Evolutionary conservation across 805 yeast genomes (phyloP), one percentile per base, ranked within the genome.

Genomic region (Myxozyma vanderwaltii): DNA sequence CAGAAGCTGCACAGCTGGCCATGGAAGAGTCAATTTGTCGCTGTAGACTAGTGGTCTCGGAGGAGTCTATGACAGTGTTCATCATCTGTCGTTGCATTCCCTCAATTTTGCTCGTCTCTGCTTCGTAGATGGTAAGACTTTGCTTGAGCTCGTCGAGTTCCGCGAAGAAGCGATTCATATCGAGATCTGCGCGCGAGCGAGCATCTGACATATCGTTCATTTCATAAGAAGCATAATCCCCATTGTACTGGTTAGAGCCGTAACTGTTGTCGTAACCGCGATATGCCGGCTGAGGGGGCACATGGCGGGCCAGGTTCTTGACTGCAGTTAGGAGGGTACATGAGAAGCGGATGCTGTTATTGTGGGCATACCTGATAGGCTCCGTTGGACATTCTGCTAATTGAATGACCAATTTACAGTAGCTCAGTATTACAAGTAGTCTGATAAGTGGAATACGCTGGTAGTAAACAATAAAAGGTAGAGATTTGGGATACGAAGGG

Each of bases 91-190:
- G 39, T 21, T 49, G 60, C 40, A 50, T 26, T 15, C 41, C 56
- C 24, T 36, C 56, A 33, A 56, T 33, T 41, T 39, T 31, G 26
- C 40, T 46, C 17, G 41, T 31, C 24, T 45, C 39, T 23, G 38
- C 56, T 19, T 31, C 40, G 33, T 27, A 45, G 31, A 36, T 35
- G 10, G 17, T 27, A 12, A 51, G 44, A 13, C 40, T 19, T 12
- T 36, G 46, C 52, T 45, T 38, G 38, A 56, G 35, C 6, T 50
- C 56, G 51, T 41, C 52, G 46, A 51, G 24, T 2, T 49, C 60
- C 29, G 44, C 48, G 26, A 55, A 31, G 39, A 55, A 55, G 15
- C 39, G 35, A 12, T 36, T 36, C 36, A 55, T 12, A 19, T 44
- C 59, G 24, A 33, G 48, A 29, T 40, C 43, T 10, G 58, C 29